Evolutionary conservation across 495 filamentous ascomycete species (phyloP), one percentile per base, ranked within the genome.

Genomic region (Collariella sp.): DNA sequence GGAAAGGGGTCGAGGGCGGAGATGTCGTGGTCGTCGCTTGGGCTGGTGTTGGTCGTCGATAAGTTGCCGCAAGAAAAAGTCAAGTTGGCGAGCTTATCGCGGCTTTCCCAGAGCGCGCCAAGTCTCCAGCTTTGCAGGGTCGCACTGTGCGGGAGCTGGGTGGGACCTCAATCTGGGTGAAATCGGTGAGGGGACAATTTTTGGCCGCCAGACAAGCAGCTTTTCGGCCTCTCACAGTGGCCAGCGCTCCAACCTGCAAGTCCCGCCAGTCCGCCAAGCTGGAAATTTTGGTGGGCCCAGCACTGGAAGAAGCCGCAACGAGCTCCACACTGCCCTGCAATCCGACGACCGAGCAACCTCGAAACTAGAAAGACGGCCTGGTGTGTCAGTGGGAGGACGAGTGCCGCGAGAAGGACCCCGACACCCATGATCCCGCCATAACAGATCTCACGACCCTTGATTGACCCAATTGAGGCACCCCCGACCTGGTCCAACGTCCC

Each of bases 11-110:
- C 2, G 52, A 16, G 43, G 35, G 7, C 6, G 45, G 43, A n/a
- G n/a, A n/a, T 38, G 45, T 49, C 34, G 53, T 15, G 16, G 45
- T 34, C 20, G 53, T 42, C 46, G 53, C 10, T 33, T 24, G 16
- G 48, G 38, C 16, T 19, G 13, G 20, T 26, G 31, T 54, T 31
- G 26, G 9, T 31, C 26, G 26, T n/a, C n/a, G n/a, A n/a, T n/a
- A 31, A 31, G 55, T 38, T 57, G 60, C 57, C 20, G 52, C 34
- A 33, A 42, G 22, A 56, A 58, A 63, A 59, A 42, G 40, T 54
- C 31, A 45, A 51, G 56, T 40, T 50, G 39, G 7, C 7, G 36
- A 47, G 54, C 58, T 56, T 60, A 61, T 61, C 58, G 49, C 50
- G 47, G 34, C 5, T 5, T 22, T 16, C 47, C 2, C 5, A 31